Evolutionary conservation across 176 grass and related monocot species (phyloP).

Genomic region (Phyllostachys edulis): DNA sequence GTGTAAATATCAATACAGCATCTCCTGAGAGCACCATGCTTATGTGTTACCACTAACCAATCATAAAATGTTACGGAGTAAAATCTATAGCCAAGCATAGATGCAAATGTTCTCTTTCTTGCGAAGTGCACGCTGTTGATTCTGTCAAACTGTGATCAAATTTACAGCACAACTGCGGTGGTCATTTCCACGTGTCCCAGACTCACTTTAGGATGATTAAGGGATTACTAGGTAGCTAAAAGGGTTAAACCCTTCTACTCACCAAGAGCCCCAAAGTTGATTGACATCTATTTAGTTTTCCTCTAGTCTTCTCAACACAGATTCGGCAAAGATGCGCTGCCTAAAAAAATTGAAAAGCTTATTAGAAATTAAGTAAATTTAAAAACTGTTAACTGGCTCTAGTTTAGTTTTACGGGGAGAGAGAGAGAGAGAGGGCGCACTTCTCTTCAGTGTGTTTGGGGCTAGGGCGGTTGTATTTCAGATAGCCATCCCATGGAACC

Average conservation of each 20-base stretch:
- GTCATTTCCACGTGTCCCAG: slow-evolving; percentile 8
- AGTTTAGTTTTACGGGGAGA: background rate
- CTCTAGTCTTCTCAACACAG: slow-evolving; percentile 73
- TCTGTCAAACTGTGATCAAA: slow-evolving; percentile 37
- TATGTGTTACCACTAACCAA: slow-evolving; percentile 14
- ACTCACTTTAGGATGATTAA: background rate
- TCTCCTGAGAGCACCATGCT: slow-evolving; percentile 2
- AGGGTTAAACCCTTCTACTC: slow-evolving; percentile 19
- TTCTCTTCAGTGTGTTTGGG: slow-evolving; percentile 95
- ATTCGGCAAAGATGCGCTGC: slow-evolving; percentile 96
- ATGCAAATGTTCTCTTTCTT: slow-evolving; percentile 5
- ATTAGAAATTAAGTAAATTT: slow-evolving; percentile 6
- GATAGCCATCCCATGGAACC: slow-evolving; percentile 99
- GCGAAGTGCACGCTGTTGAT: background rate
- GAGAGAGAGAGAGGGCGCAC: slow-evolving; percentile 32
- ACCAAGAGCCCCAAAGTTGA: background rate
- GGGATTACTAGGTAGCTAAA: slow-evolving; percentile 15
- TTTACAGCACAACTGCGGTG: slow-evolving; percentile 52
- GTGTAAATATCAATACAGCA: slow-evolving; percentile 15
- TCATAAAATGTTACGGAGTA: background rate
- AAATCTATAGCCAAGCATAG: background rate
- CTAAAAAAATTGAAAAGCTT: slow-evolving; percentile 59
- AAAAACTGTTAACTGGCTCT: background rate
- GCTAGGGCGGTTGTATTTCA: slow-evolving; percentile 91
- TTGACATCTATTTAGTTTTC: slow-evolving; percentile 43